Evolutionary conservation across 208 protist species (phyloP).

Genomic region (Lotmaria passim): DNA sequence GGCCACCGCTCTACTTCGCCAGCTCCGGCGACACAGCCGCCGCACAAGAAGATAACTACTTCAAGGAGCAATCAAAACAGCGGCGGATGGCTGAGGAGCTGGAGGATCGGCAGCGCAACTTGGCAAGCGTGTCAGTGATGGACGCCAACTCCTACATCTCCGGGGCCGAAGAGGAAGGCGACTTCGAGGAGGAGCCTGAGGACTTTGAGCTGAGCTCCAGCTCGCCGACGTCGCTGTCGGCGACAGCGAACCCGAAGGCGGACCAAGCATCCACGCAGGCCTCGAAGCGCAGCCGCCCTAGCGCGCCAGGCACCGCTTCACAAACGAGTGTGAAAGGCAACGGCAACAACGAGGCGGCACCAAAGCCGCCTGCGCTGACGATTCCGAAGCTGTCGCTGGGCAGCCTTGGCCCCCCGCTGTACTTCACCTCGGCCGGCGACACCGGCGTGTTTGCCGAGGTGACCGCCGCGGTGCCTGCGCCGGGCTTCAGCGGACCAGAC

Average conservation of each 20-base stretch:
- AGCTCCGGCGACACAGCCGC: conserved; percentile 49
- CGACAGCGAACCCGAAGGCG: neutral
- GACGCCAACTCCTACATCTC: conserved; percentile 26
- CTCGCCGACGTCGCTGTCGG: conserved; percentile 12
- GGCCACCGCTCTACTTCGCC: conserved; percentile 52
- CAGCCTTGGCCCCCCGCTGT: conserved; percentile 52
- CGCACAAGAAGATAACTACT: conserved; percentile 41
- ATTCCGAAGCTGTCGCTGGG: conserved; percentile 61
- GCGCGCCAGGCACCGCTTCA: neutral
- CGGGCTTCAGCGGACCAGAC: neutral
- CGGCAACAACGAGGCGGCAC: neutral
- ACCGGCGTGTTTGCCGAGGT: conserved; percentile 46
- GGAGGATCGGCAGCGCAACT: conserved; percentile 14
- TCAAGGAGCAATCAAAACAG: conserved; percentile 33
- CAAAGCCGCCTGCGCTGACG: conserved; percentile 17
- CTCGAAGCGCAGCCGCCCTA: neutral
- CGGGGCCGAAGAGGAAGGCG: conserved; percentile 15
- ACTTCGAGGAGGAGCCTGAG: conserved; percentile 12
- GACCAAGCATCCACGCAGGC: neutral
- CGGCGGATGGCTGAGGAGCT: conserved; percentile 6
- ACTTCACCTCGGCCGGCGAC: conserved; percentile 69
- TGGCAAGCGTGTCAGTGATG: conserved; percentile 12
- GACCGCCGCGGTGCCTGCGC: conserved; percentile 1
- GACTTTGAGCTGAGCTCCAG: conserved; percentile 20
- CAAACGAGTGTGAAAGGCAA: neutral